phyloP scores from a whole-genome alignment of 2,329 filamentous ascomycete genomes.

The Aspergillus pseudonomiae region DNA sequence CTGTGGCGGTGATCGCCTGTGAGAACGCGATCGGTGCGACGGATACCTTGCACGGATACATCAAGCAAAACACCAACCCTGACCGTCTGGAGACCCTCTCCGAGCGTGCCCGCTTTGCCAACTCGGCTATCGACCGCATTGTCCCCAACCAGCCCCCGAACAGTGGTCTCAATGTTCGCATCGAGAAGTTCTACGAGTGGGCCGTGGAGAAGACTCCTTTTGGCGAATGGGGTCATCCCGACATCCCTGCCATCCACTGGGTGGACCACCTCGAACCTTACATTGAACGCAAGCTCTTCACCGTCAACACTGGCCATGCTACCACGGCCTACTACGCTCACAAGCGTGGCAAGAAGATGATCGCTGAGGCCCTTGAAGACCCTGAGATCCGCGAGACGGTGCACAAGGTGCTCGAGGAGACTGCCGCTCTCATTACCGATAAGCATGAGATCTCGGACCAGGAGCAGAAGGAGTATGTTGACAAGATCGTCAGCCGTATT shows the following conservation, averaged over 20 bases:
- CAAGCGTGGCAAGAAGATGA: constrained; percentile 79
- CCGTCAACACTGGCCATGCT: constrained; percentile 97
- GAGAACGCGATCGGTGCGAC: constrained; percentile 98
- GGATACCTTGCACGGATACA: constrained; percentile 79
- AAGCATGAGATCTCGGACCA: constrained; percentile 79
- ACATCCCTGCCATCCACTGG: constrained; percentile 88
- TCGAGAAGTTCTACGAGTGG: constrained; percentile 99
- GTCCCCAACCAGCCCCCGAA: constrained; percentile 84
- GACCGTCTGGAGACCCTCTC: constrained; percentile 69
- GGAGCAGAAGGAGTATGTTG: constrained; percentile 83
- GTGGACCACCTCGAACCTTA: constrained; percentile 89
- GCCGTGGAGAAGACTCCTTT: constrained; percentile 90
- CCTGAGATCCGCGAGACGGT: constrained; percentile 79
- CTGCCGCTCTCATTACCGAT: constrained; percentile 78
- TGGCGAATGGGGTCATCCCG: constrained; percentile 67
- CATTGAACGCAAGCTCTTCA: constrained; percentile 99
- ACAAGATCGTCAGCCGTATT: constrained; percentile 90
- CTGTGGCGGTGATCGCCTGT: constrained; percentile 91
- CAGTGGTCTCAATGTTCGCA: constrained; percentile 84
- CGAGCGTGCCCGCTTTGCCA: constrained; percentile 84
- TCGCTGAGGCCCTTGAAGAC: constrained; percentile 86
- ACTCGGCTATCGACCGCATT: constrained; percentile 97
- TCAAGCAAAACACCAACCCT: constrained; percentile 74
- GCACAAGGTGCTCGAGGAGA: constrained; percentile 78
- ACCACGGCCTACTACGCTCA: constrained; percentile 95